Percentiles rank a stretch among this genome's conserved stretches.
Conservation (phyloP, 129 eudicot species). For the Deinandra increscens region DNA sequence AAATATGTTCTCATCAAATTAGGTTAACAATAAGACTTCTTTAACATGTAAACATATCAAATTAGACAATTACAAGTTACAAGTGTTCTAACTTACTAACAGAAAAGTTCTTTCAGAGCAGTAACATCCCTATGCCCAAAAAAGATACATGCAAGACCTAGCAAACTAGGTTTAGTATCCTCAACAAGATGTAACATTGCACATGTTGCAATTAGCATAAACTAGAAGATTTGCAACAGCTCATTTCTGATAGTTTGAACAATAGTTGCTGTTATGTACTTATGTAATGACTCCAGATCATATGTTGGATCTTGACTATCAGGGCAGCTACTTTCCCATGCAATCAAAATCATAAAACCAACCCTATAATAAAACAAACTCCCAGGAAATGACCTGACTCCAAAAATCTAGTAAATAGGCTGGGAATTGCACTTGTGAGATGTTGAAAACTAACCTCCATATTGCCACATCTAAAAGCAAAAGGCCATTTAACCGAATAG, state of each 20-base stretch:
- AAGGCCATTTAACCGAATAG: not conserved
- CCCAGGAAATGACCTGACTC: not conserved
- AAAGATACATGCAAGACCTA: not conserved
- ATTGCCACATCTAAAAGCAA: not conserved
- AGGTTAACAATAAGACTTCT: not conserved
- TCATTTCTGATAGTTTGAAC: not conserved
- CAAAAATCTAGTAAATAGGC: not conserved
- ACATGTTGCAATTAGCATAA: not conserved
- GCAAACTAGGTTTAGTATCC: constrained; percentile 3
- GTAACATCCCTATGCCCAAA: not conserved
- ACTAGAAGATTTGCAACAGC: not conserved
- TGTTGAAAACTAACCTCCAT: not conserved
- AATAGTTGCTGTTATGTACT: no score
- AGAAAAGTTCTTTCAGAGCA: not conserved
- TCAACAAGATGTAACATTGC: not conserved
- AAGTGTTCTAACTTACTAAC: not conserved
- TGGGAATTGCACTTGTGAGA: not conserved
- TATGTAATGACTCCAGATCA: not conserved
- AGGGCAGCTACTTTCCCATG: not conserved
- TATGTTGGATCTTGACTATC: not conserved
- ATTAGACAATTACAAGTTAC: not conserved
- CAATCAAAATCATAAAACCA: not conserved
- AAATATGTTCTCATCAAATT: not conserved
- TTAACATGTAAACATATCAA: not conserved
- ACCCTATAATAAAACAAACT: not conserved